phyloP scores from a whole-genome alignment of 345 rosid genomes.

The Melaleuca alternifolia region DNA sequence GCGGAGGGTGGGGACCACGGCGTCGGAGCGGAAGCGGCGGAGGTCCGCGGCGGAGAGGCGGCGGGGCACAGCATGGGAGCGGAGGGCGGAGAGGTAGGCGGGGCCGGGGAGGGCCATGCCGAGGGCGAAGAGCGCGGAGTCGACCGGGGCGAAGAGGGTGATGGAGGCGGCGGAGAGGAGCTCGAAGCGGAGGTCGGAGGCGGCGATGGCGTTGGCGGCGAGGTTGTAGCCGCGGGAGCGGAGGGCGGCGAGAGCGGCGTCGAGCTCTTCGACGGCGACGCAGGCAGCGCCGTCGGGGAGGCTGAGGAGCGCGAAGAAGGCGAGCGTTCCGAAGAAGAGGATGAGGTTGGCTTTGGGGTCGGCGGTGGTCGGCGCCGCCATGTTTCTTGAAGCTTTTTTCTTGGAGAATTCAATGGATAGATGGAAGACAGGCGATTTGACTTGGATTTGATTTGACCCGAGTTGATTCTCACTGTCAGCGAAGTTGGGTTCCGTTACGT shows the following conservation, averaged over 20 bases:
- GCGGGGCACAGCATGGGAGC: conserved; percentile 25
- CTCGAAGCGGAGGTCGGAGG: background rate
- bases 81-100: conserved; percentile 32
- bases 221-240: background rate
- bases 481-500: background rate
- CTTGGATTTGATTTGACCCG: background rate
- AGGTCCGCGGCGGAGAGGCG: conserved; percentile 28
- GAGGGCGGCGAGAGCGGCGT: background rate
- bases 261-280: background rate
- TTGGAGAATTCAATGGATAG: background rate
- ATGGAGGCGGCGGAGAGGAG: conserved; percentile 25
- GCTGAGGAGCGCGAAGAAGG: background rate
- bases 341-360: background rate
- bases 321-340: background rate
- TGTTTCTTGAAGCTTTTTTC: background rate
- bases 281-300: background rate
- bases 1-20: conserved; percentile 26
- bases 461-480: background rate
- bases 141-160: conserved; percentile 30
- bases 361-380: background rate
- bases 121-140: conserved; percentile 29
- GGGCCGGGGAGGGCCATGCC: conserved; percentile 34
- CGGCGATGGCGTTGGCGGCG: background rate
- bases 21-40: conserved; percentile 13
- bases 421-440: background rate